Percentiles rank a stretch among this genome's conserved stretches.
phyloP scores from a whole-genome alignment of 768 basidiomycete genomes.

The Mrakia blollopis region DNA sequence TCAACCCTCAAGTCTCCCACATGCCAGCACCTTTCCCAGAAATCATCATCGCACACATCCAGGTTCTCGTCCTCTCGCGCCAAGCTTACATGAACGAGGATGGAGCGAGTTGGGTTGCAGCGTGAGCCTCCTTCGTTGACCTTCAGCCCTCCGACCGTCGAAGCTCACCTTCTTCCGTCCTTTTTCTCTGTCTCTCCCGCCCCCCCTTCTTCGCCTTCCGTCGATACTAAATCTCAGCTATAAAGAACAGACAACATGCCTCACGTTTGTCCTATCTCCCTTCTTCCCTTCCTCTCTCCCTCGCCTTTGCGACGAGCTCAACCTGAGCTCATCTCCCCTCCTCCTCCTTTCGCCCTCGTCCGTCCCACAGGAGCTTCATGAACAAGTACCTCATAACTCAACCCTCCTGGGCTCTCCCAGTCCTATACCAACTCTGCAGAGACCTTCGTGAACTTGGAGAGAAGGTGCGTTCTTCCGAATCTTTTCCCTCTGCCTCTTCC shows the following conservation, averaged over 20 bases:
- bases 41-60: slow-evolving; percentile 73
- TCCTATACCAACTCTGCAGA: slow-evolving; percentile 70
- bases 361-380: slow-evolving; percentile 30
- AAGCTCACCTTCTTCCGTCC: slow-evolving; percentile 38
- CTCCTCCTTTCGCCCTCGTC: slow-evolving; percentile 31
- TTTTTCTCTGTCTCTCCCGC: slow-evolving; percentile 42
- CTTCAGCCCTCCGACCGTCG: not conserved
- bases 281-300: not conserved
- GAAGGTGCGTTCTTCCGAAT: slow-evolving; percentile 57
- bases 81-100: slow-evolving; percentile 47
- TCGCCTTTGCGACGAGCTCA: not conserved
- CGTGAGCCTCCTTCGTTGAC: slow-evolving; percentile 1
- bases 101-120: slow-evolving; percentile 24
- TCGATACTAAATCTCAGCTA: slow-evolving; percentile 54
- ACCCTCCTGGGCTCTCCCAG: slow-evolving; percentile 79
- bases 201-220: not conserved
- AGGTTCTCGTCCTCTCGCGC: slow-evolving; percentile 65
- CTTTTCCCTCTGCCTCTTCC: not conserved
- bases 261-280: slow-evolving; percentile 57
- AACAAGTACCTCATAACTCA: slow-evolving; percentile 64
- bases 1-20: slow-evolving; percentile 7
- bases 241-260: slow-evolving; percentile 68
- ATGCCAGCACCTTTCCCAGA: slow-evolving; percentile 67
- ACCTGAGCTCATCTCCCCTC: not conserved
- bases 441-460: slow-evolving; percentile 80